A percentile compares a stretch with the other conserved stretches of the same genome.
Conservation (phyloP, 495 filamentous ascomycete genomes). For the Aspergillus bertholletiae region DNA sequence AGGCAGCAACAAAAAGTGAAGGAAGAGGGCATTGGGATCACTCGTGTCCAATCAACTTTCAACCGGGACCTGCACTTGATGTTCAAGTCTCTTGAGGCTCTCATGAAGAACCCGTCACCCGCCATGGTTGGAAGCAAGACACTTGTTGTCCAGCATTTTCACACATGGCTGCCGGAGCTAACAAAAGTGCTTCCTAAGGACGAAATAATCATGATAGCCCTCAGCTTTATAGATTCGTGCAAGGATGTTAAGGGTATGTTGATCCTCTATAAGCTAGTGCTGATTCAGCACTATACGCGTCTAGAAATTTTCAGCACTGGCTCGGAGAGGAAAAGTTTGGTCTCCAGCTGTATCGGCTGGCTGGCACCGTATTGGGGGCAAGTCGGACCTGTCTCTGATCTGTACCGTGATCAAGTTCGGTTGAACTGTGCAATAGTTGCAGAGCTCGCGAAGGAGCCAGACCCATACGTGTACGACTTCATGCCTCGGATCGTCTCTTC, state of each 20-base stretch:
- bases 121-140: slow-evolving; percentile 91
- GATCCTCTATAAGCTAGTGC: slow-evolving; percentile 86
- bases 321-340: slow-evolving; percentile 67
- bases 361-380: slow-evolving; percentile 92
- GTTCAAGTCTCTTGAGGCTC: slow-evolving; percentile 80
- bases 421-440: slow-evolving; percentile 88
- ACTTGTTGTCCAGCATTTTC: slow-evolving; percentile 92
- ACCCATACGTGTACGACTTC: slow-evolving; percentile 79
- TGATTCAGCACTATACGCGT: slow-evolving; percentile 85
- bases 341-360: slow-evolving; percentile 83
- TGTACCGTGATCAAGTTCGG: slow-evolving; percentile 91
- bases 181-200: slow-evolving; percentile 68
- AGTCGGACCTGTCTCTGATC: slow-evolving; percentile 65
- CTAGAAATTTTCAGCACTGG: slow-evolving; percentile 73
- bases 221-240: slow-evolving; percentile 92
- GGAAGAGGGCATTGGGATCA: slow-evolving; percentile 86
- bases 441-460: slow-evolving; percentile 71
- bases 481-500: slow-evolving; percentile 89
- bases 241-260: slow-evolving; percentile 85
- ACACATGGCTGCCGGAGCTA: slow-evolving; percentile 91
- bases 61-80: slow-evolving; percentile 79
- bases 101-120: slow-evolving; percentile 85
- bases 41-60: slow-evolving; percentile 70
- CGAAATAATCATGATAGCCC: slow-evolving; percentile 87
- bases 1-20: slow-evolving; percentile 82